Evolutionary conservation across 2,329 filamentous ascomycete genomes (phyloP), one percentile per base, ranked within the genome.

Genomic region (Cladosporium sp.): DNA sequence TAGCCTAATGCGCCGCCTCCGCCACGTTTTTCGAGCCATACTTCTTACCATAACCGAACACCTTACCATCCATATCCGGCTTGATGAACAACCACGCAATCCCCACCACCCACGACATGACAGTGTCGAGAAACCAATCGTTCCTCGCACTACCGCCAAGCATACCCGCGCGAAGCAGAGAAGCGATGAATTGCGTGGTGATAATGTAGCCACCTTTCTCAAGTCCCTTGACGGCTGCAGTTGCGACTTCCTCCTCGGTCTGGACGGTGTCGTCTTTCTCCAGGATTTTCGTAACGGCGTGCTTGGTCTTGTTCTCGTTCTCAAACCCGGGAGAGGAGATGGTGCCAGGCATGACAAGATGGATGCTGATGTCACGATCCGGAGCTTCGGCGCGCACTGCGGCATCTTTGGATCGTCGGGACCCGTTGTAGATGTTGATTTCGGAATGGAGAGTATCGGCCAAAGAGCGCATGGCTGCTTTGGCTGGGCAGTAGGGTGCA

Each of bases 361-460:
- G 89, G 17, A 96, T 77, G 60, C 86, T 82, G 48, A 97, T 84
- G 53, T 84, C 80, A 38, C 85, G 80, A 47, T 85, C 68, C 0
- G 77, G 75, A 27, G 70, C 69, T 20, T 41, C 17, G 17, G 42
- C 43, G 9, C 50, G 50, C 18, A 52, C 19, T 7, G 17, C 27
- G 15, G 42, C 30, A 36, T 56, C 57, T n/a, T 52, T 53, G 2
- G 51, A 45, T 29, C 67, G 67, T 8, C 77, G 71, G 17, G 78
- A 75, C 38, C 80, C 85, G 39, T 91, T 90, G 74, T 97, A 99
- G 45, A 96, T 74, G 61, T 89, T 76, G 38, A 95, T 74, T 71
- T 99, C 93, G 64, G 92, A 88, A 18, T 82, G 83, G 43, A 99
- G 75, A 0, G 84, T 85, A 66, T 99, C 93, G 48, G 87, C 86